Evolutionary conservation across 352 stramenopile genomes (phyloP).

Genomic region (Pythium monospermum): DNA sequence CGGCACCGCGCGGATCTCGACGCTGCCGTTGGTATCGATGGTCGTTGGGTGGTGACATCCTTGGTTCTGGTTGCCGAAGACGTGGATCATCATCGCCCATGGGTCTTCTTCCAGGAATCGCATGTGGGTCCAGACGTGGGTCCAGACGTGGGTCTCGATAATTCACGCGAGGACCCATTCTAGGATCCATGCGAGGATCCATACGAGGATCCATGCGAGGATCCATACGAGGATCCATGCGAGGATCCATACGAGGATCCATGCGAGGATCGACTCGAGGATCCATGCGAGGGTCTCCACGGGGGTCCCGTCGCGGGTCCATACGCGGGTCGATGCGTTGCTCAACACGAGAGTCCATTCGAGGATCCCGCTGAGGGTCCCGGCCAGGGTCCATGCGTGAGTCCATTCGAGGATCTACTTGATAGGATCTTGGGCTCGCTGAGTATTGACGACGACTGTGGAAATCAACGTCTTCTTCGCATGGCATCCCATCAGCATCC

Average conservation of each 20-base stretch:
- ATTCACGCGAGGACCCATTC: too few species aligned
- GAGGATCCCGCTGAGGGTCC: not conserved
- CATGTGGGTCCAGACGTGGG: not conserved
- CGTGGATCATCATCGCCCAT: too few species aligned
- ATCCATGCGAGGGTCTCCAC: not conserved
- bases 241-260: not conserved
- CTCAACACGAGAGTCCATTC: not conserved
- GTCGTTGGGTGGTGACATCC: not conserved
- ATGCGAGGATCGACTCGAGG: not conserved
- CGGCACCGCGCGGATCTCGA: not conserved
- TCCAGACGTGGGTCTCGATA: too few species aligned
- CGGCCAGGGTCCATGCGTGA: not conserved
- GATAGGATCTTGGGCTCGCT: too few species aligned
- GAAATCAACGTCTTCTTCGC: too few species aligned
- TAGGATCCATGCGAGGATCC: too few species aligned
- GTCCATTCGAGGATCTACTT: not conserved
- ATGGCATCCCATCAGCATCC: too few species aligned
- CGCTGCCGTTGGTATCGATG: not conserved
- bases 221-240: not conserved
- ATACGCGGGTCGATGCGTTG: not conserved
- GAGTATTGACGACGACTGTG: too few species aligned
- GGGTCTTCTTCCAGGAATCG: not conserved
- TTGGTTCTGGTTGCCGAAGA: not conserved
- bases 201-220: not conserved
- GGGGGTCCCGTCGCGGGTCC: constrained; percentile 2